Conservation (phyloP, 2,329 filamentous ascomycete species). For the Nothophaeocryptopus gaeumannii region DNA sequence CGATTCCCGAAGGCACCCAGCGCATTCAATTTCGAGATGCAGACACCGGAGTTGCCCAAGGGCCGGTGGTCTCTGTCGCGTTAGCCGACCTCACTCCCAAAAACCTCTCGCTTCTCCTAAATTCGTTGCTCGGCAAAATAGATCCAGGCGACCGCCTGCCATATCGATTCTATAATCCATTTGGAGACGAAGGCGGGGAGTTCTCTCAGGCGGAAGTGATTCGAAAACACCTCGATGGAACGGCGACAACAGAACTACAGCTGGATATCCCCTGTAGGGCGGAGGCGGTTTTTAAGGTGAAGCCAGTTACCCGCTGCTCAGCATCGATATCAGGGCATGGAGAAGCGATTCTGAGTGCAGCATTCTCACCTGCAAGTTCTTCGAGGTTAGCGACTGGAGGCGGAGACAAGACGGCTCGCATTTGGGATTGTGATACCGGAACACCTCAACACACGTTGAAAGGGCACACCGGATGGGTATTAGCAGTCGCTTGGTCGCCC, state of each 20-base stretch:
- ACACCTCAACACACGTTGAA: constrained; percentile 82
- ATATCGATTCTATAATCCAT: constrained; percentile 60
- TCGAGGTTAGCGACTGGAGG: constrained; percentile 80
- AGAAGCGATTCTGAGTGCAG: constrained; percentile 79
- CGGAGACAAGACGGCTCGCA: constrained; percentile 83
- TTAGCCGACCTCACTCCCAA: constrained; percentile 82
- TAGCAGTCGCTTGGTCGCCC: constrained; percentile 83
- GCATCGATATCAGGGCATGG: constrained; percentile 88
- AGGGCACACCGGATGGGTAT: constrained; percentile 85
- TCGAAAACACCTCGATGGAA: constrained; percentile 48
- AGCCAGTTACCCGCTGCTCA: constrained; percentile 84
- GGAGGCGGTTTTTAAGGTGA: constrained; percentile 90
- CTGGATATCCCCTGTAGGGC: constrained; percentile 67
- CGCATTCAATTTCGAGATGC: constrained; percentile 81
- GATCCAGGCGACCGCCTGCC: constrained; percentile 62
- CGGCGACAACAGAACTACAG: constrained; percentile 51
- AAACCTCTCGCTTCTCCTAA: constrained; percentile 83
- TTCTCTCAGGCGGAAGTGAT: constrained; percentile 37
- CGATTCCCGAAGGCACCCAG: constrained; percentile 64
- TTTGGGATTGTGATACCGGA: constrained; percentile 94
- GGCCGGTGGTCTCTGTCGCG: constrained; percentile 69
- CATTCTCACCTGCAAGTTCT: constrained; percentile 79
- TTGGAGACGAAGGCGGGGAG: constrained; percentile 45
- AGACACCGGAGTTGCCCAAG: constrained; percentile 66
- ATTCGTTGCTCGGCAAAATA: constrained; percentile 69